Evolutionary conservation across 441 rosid genomes (phyloP), one percentile per base, ranked within the genome.

Genomic region (Euphorbia corollata): DNA sequence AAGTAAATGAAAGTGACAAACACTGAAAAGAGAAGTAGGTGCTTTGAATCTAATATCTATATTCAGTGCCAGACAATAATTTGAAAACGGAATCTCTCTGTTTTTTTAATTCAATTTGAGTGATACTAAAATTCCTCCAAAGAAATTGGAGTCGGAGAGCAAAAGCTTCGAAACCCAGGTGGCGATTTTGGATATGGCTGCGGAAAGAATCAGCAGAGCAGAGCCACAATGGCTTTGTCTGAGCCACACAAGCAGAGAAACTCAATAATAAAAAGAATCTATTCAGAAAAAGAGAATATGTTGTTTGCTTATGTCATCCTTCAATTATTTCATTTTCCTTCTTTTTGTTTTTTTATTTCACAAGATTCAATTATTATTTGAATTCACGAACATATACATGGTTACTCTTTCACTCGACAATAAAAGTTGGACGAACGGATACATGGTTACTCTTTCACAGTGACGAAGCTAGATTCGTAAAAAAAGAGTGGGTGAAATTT

Each of bases 11-110:
- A 3, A 20, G 32, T 27, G 32, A 20, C n/a, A 18, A 47, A 53
- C 34, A 50, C 34, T 51, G 32, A 30, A 34, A 5, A 30, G 38
- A 24, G 16, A 15, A 22, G 22, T 34, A 8, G 56, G n/a, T 23
- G 69, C 62, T 39, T 54, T 18, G 61, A 66, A 66, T 66, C 62
- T 54, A 23, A 66, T 53, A 27, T 27, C 32, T 27, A 27, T 27
- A 27, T 27, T 27, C 32, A 27, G 32, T 27, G 32, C 32, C 32
- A 1, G 32, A 53, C 7, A 11, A 15, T 18, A 34, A 22, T 45
- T 19, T 45, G 48, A 47, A 16, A 22, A 56, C n/a, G 48, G 9
- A 0, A 5, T 38, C 16, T 47, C n/a, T 13, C 15, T 47, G 0
- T 47, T 27, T 27, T 27, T 27, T 27, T 41, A 10, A 2, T 8